Base-by-base conservation (phyloP, 176 grass and related monocot species). In the Eragrostis nindensis region DNA sequence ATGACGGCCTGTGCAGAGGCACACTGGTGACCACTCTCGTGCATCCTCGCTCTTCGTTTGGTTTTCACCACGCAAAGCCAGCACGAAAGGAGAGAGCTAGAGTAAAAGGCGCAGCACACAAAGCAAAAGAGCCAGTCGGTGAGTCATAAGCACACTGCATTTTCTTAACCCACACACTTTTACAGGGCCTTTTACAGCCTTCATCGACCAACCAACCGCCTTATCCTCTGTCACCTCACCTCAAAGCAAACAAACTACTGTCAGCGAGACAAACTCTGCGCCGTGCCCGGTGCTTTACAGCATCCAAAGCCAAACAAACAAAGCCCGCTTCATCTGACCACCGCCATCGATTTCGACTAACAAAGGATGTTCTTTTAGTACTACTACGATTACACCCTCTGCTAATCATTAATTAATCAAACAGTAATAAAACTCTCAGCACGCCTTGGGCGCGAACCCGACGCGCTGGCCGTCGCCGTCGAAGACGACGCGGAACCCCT, bases 401-500 rank as follows among this genome's bases (percentile, higher is more conserved):
- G 4, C 74, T 49, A 7, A 69, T 54, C 41, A 55, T 43, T 21
- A 12, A 11, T 38, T 36, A 36, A 36, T 36, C 32, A 36, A n/a
- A n/a, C 4, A 2, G 22, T 1, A 9, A 6, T 8, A 2, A 4
- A 1, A 0, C 32, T 36, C 32, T 79, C 62, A 79, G 77, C 93
- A 95, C 0, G 90, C 93, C 77, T 87, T 90, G 71, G 90, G 81
- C 73, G 85, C 85, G 83, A 95, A 95, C 2, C 69, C 94, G 11
- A 94, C 67, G 59, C 85, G 68, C 70, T 87, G 63, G 30, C 47
- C 61, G 50, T 89, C 92, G 30, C 86, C 86, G 83, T 98, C 95
- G 87, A 98, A 98, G 30, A 98, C 85, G 4, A 98, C 92, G 69
- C 92, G 87, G 88, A 94, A 94, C 0, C 95, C 95, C 79, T 98